A percentile compares a stretch with the other conserved stretches of the same genome.
phyloP scores from a whole-genome alignment of 2,329 filamentous ascomycete genomes.

The Diplodia mutila region DNA sequence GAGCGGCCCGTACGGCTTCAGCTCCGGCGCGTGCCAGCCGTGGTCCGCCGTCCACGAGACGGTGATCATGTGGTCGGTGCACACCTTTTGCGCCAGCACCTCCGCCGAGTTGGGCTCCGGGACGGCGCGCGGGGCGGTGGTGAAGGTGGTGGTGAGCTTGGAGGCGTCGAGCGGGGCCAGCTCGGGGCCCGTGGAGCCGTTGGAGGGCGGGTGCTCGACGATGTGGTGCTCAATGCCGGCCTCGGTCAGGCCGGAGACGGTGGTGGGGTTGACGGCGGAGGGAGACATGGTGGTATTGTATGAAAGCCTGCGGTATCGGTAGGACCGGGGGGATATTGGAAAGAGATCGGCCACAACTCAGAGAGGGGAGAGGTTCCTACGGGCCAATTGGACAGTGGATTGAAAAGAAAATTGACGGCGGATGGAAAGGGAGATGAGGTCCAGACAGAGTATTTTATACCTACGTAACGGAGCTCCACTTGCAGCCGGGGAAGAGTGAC shows the following conservation, averaged over 20 bases:
- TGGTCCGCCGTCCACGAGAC: slow-evolving; percentile 65
- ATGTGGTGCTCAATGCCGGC: slow-evolving; percentile 39
- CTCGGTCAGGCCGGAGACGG: slow-evolving; percentile 39
- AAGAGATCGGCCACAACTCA: not conserved
- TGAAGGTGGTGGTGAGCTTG: slow-evolving; percentile 47
- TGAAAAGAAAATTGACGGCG: not conserved
- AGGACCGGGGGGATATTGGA: not conserved
- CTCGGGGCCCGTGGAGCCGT: slow-evolving; percentile 29
- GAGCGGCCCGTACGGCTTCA: slow-evolving; percentile 77
- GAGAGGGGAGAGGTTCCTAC: too few relatives aligned
- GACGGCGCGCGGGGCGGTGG: slow-evolving; percentile 46
- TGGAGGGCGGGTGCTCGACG: slow-evolving; percentile 20
- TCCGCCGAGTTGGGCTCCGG: slow-evolving; percentile 47
- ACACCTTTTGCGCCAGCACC: slow-evolving; percentile 47
- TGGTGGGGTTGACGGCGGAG: slow-evolving; percentile 30
- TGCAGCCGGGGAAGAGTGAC: slow-evolving; percentile 1
- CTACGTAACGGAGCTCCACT: not conserved
- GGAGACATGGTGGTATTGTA: slow-evolving; percentile 1
- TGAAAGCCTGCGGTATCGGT: not conserved
- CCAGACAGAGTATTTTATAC: not conserved
- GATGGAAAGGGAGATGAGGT: not conserved
- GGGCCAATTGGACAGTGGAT: not conserved
- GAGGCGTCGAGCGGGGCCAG: slow-evolving; percentile 51
- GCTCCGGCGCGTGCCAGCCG: slow-evolving; percentile 75
- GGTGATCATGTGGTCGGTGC: slow-evolving; percentile 88